phyloP scores from a whole-genome alignment of 2,329 filamentous ascomycete genomes.

The Neofusicoccum ribis region DNA sequence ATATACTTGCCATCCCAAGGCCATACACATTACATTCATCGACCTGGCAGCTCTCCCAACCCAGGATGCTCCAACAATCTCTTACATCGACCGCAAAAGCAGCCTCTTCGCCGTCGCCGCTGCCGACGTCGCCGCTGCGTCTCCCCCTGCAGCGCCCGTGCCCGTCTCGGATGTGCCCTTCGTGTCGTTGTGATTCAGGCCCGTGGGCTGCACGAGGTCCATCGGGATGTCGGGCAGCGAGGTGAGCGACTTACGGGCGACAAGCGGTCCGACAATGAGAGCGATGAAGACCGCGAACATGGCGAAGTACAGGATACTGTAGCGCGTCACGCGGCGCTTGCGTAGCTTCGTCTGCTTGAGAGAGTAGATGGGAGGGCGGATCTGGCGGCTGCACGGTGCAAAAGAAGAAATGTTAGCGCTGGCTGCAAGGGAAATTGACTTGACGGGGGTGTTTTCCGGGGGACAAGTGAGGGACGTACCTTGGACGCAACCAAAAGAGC shows the following conservation, averaged over 20 bases:
- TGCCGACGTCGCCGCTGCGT: constrained; percentile 17
- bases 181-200: constrained; percentile 64
- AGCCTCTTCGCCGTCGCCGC: background rate
- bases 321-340: constrained; percentile 88
- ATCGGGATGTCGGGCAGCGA: constrained; percentile 48
- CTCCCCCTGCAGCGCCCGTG: constrained; percentile 25
- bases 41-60: too few species aligned
- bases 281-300: constrained; percentile 81
- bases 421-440: too few species aligned
- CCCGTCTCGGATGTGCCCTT: constrained; percentile 50
- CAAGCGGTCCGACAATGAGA: constrained; percentile 75
- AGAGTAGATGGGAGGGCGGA: constrained; percentile 96
- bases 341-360: constrained; percentile 97
- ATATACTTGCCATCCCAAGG: too few species aligned
- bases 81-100: background rate
- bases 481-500: constrained; percentile 97
- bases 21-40: too few species aligned
- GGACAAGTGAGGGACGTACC: constrained; percentile 63
- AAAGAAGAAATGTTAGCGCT: constrained; percentile 27
- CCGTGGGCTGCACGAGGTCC: constrained; percentile 69
- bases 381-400: constrained; percentile 73
- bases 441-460: background rate
- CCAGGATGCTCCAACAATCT: too few species aligned
- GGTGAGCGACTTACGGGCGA: constrained; percentile 64
- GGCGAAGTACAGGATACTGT: constrained; percentile 90